Percentiles rank a stretch among this genome's conserved stretches.
These are phyloP conservation scores for Microdochium bolleyi DNA, from an alignment of 2,329 filamentous ascomycete genomes.

Conservation along the genomic window DNA sequence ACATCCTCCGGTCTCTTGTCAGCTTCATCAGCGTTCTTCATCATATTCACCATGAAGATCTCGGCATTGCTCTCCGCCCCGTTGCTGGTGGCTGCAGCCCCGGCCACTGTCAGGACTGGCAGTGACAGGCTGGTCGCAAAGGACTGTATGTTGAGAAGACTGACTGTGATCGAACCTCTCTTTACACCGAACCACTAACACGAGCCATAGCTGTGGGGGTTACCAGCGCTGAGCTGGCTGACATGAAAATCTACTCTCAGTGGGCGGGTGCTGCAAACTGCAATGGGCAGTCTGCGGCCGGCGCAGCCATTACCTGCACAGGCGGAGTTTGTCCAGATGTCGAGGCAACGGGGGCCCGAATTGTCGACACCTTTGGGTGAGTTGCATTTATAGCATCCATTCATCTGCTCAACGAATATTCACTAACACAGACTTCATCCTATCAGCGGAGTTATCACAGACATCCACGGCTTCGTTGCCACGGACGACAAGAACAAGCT, in stretches of 20 bases:
- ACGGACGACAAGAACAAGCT: slow-evolving; percentile 37
- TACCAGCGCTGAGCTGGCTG: slow-evolving; percentile 22
- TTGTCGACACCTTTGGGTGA: slow-evolving; percentile 34
- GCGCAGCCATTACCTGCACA: slow-evolving; percentile 33
- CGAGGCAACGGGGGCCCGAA: slow-evolving; percentile 30
- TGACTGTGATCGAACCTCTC: background rate
- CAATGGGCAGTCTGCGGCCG: slow-evolving; percentile 32
- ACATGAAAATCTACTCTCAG: slow-evolving; percentile 40
- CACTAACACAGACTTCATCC: no score
- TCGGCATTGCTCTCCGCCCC: background rate
- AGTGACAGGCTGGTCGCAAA: background rate
- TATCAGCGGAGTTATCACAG: slow-evolving; percentile 29
- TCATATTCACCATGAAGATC: background rate
- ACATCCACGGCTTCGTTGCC: slow-evolving; percentile 42
- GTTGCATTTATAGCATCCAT: slow-evolving; percentile 2
- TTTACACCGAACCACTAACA: background rate
- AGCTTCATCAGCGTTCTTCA: background rate
- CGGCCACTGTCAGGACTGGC: background rate
- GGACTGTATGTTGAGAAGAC: background rate
- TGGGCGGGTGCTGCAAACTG: slow-evolving; percentile 46
- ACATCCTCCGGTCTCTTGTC: background rate
- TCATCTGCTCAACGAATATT: no score
- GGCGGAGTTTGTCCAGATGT: slow-evolving; percentile 34
- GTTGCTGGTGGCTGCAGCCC: background rate
- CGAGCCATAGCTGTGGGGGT: slow-evolving; percentile 9